These are phyloP conservation scores for Aureobasidium sp. DNA, from an alignment of 2,329 filamentous ascomycete species.

Conservation along the genomic window DNA sequence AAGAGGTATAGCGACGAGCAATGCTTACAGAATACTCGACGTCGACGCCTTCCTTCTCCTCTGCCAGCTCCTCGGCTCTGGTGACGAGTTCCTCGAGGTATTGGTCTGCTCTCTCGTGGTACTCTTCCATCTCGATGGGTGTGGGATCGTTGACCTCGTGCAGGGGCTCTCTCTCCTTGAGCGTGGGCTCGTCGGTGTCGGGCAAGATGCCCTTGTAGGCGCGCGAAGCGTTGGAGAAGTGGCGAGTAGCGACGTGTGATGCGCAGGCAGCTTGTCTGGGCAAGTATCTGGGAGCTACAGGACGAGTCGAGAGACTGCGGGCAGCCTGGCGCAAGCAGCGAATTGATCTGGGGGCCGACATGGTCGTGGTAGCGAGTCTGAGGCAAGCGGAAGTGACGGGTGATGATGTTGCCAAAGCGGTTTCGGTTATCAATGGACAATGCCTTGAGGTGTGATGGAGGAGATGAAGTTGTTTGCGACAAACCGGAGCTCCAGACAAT, in stretches of 20 bases:
- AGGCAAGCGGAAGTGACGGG: background rate
- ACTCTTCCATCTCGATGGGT: slow-evolving; percentile 60
- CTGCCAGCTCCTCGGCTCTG: slow-evolving; percentile 63
- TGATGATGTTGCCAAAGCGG: background rate
- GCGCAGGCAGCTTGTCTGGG: slow-evolving; percentile 3
- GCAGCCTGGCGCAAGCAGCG: slow-evolving; percentile 19
- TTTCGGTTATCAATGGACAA: background rate
- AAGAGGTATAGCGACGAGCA: background rate
- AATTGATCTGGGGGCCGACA: slow-evolving; percentile 20
- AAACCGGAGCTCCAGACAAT: background rate
- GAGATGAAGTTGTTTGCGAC: slow-evolving; percentile 2
- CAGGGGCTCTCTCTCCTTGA: slow-evolving; percentile 28
- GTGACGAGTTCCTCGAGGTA: slow-evolving; percentile 56
- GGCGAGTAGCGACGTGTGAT: slow-evolving; percentile 10
- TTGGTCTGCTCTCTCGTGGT: slow-evolving; percentile 66
- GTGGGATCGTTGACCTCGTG: slow-evolving; percentile 44
- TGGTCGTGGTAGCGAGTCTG: background rate
- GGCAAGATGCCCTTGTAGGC: slow-evolving; percentile 33
- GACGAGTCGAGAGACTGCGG: slow-evolving; percentile 16
- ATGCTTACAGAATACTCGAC: slow-evolving; percentile 70
- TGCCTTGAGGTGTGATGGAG: background rate
- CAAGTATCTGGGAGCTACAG: slow-evolving; percentile 4
- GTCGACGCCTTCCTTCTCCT: slow-evolving; percentile 66
- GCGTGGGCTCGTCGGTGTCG: slow-evolving; percentile 30
- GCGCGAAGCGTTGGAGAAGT: slow-evolving; percentile 10